phyloP scores from a whole-genome alignment of 1,284 basidiomycete species.

The Agroathelia rolfsii region DNA sequence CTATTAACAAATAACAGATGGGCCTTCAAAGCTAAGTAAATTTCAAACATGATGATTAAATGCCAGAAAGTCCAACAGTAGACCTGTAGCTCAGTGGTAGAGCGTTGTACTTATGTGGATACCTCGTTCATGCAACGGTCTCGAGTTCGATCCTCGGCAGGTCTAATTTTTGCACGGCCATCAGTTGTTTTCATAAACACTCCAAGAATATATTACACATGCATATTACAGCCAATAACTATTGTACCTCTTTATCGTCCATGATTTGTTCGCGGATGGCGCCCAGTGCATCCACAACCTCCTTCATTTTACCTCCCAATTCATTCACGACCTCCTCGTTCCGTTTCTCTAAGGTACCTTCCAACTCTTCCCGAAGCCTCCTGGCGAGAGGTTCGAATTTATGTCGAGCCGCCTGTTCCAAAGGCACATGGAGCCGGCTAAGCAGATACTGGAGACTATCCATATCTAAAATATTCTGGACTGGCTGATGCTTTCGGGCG shows the following conservation, averaged over 20 bases:
- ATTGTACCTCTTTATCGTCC: conserved; percentile 6
- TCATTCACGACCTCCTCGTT: conserved; percentile 26
- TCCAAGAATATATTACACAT: conserved; percentile 3
- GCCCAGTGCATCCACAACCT: conserved; percentile 20
- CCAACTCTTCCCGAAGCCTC: conserved; percentile 25
- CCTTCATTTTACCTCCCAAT: conserved; percentile 29
- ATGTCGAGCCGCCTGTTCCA: conserved; percentile 28
- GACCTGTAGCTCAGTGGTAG: conserved; percentile 43
- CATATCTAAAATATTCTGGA: too few species aligned
- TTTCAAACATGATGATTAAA: too few species aligned
- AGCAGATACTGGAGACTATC: too few species aligned
- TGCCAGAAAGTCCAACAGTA: too few species aligned
- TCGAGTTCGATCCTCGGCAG: conserved; percentile 41
- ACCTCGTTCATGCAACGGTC: conserved; percentile 37
- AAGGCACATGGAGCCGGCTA: conserved; percentile 30
- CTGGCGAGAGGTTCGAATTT: conserved; percentile 28
- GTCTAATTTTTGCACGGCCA: conserved; percentile 35
- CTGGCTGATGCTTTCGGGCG: conserved; percentile 31
- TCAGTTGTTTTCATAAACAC: conserved; percentile 5
- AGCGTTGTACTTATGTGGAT: conserved; percentile 48
- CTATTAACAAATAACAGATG: too few species aligned
- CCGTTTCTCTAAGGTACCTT: conserved; percentile 26
- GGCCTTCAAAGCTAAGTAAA: too few species aligned
- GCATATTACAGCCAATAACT: neutral
- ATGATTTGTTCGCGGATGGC: conserved; percentile 8